A percentile compares a stretch with the other conserved stretches of the same genome.
Conservation (phyloP, 1,284 basidiomycete genomes). For the Trichosporon faecale region DNA sequence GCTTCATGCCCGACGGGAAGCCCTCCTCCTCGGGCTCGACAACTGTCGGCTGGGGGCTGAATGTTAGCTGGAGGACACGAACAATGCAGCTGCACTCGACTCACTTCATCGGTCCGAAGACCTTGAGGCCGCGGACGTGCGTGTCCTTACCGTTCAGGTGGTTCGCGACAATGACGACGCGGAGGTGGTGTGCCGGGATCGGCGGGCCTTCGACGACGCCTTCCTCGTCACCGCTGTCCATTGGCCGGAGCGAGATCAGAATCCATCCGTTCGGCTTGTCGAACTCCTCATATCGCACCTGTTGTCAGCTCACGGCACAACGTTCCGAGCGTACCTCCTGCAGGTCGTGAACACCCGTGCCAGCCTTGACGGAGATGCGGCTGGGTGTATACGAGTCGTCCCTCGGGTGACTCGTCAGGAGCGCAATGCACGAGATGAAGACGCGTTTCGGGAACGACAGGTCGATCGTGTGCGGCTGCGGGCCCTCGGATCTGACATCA, state of each 20-base stretch:
- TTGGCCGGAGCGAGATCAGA: conserved; percentile 75
- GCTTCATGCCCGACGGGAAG: conserved; percentile 20
- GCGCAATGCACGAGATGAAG: conserved; percentile 87
- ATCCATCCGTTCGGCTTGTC: conserved; percentile 95
- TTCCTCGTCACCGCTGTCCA: conserved; percentile 67
- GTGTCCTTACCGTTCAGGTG: conserved; percentile 99
- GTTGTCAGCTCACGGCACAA: background rate
- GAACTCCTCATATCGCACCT: conserved; percentile 73
- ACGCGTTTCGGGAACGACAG: conserved; percentile 90
- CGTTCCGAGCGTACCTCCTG: conserved; percentile 62
- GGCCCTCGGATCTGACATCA: conserved; percentile 79
- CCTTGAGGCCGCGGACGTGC: conserved; percentile 82
- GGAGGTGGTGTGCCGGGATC: conserved; percentile 82
- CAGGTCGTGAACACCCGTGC: conserved; percentile 85
- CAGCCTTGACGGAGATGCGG: conserved; percentile 82
- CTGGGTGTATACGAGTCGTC: conserved; percentile 98
- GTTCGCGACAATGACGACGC: conserved; percentile 86
- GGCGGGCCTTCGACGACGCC: conserved; percentile 65
- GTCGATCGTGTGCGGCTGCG: conserved; percentile 93
- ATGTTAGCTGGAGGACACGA: conserved; percentile 33
- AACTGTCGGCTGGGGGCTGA: conserved; percentile 60
- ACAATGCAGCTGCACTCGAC: conserved; percentile 30
- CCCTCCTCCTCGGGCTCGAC: conserved; percentile 12
- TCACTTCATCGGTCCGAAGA: conserved; percentile 80
- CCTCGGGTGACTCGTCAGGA: conserved; percentile 77